Conservation (phyloP, 2,329 filamentous ascomycete species). For the Diplodia corticola region DNA sequence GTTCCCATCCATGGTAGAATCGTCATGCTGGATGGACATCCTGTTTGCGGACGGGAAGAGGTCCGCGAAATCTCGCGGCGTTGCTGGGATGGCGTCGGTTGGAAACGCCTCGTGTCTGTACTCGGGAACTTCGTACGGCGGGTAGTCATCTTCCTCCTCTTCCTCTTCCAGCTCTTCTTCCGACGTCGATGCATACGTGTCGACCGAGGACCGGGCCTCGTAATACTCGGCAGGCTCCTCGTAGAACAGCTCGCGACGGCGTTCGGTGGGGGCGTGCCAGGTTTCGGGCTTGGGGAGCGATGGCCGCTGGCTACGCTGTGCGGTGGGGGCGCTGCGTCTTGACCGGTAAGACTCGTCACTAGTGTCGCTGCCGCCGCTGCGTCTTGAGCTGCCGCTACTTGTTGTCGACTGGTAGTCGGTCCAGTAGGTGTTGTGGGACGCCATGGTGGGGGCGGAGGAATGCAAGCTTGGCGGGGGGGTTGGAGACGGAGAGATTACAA, state of each 20-base stretch:
- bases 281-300: slow-evolving; percentile 35
- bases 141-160: slow-evolving; percentile 46
- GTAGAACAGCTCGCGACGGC: slow-evolving; percentile 31
- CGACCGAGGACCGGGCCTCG: slow-evolving; percentile 41
- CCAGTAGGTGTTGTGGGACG: slow-evolving; percentile 17
- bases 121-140: slow-evolving; percentile 58
- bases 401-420: slow-evolving; percentile 14
- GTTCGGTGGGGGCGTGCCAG: slow-evolving; percentile 35
- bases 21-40: slow-evolving; percentile 83
- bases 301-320: slow-evolving; percentile 29
- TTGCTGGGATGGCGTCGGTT: slow-evolving; percentile 70
- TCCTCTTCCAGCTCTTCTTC: slow-evolving; percentile 54
- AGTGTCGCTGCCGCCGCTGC: slow-evolving; percentile 28
- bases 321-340: slow-evolving; percentile 35
- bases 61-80: slow-evolving; percentile 76
- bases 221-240: slow-evolving; percentile 20
- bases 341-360: slow-evolving; percentile 34
- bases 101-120: slow-evolving; percentile 64
- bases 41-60: slow-evolving; percentile 84
- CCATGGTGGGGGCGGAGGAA: background rate
- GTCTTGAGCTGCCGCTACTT: slow-evolving; percentile 19
- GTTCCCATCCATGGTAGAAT: slow-evolving; percentile 86
- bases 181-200: slow-evolving; percentile 79
- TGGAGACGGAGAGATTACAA: background rate
- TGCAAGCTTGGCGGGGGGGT: background rate